These are phyloP conservation scores for Crepidotus variabilis DNA, from an alignment of 768 basidiomycete genomes.

Conservation along the genomic window DNA sequence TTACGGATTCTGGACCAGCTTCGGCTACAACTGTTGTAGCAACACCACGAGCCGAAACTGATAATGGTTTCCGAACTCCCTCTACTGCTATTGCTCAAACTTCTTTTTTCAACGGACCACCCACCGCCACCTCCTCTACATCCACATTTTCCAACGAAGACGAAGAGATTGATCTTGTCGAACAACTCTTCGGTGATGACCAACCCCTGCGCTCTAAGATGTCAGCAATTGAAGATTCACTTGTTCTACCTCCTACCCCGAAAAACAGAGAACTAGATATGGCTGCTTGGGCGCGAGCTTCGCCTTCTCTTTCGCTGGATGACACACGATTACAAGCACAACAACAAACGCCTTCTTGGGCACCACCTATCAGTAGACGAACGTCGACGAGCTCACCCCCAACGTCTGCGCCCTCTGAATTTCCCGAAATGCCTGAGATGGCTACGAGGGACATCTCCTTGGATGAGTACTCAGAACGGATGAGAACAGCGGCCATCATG, in stretches of 20 bases:
- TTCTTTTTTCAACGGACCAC: conserved; percentile 16
- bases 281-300: conserved; percentile 71
- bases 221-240: conserved; percentile 80
- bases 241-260: conserved; percentile 75
- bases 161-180: conserved; percentile 95
- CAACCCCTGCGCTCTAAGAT: conserved; percentile 65
- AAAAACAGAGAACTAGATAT: conserved; percentile 91
- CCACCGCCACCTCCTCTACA: conserved; percentile 18
- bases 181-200: conserved; percentile 86
- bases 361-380: conserved; percentile 14
- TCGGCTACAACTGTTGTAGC: conserved; percentile 18
- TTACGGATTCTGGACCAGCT: conserved; percentile 38
- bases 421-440: conserved; percentile 12
- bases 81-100: conserved; percentile 13
- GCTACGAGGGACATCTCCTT: conserved; percentile 54
- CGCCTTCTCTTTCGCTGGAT: conserved; percentile 40
- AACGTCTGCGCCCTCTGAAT: conserved; percentile 7
- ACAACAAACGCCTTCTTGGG: conserved; percentile 5
- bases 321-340: conserved; percentile 9
- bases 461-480: conserved; percentile 97
- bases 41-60: conserved; percentile 8
- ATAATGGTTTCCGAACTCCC: conserved; percentile 22
- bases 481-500: conserved; percentile 99
- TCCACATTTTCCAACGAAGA: conserved; percentile 30
- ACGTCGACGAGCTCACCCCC: conserved; percentile 10